phyloP scores from a whole-genome alignment of 305 asterid species.

The Coffea humblotiana region DNA sequence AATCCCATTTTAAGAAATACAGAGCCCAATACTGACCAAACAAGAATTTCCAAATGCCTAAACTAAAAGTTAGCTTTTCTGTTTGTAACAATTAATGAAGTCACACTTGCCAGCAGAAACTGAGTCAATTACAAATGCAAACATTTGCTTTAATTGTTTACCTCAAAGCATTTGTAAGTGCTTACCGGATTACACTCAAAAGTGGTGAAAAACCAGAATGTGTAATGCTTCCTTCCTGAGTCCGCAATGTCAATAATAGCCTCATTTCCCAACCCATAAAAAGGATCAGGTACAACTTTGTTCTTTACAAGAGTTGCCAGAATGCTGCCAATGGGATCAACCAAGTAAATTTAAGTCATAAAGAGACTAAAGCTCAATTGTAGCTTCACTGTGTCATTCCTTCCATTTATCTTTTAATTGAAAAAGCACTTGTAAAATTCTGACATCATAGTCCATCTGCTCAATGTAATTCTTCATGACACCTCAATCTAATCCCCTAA shows the following conservation, averaged over 20 bases:
- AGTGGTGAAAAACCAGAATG: constrained; percentile 89
- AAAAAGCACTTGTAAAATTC: not conserved
- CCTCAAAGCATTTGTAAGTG: not conserved
- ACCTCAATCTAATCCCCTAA: not conserved
- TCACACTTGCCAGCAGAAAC: not conserved
- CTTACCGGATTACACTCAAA: constrained; percentile 84
- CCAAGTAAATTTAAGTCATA: not conserved
- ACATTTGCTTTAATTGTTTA: not conserved
- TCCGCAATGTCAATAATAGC: constrained; percentile 78
- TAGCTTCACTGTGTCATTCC: not conserved
- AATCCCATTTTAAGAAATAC: not conserved
- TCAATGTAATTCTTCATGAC: not conserved
- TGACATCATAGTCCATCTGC: not conserved
- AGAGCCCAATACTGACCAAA: not conserved
- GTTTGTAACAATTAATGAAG: not conserved
- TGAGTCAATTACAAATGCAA: not conserved
- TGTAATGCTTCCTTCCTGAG: constrained; percentile 91
- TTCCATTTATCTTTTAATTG: not conserved
- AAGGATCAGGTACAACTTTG: constrained; percentile 85
- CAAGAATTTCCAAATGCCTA: not conserved
- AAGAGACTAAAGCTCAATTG: not conserved
- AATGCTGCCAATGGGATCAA: constrained; percentile 50
- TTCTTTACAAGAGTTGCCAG: constrained; percentile 91
- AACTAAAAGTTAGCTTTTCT: not conserved
- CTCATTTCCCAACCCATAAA: constrained; percentile 87